Evolutionary conservation across 345 rosid genomes (phyloP), one percentile per base, ranked within the genome.

Genomic region (Luvunga scandens): DNA sequence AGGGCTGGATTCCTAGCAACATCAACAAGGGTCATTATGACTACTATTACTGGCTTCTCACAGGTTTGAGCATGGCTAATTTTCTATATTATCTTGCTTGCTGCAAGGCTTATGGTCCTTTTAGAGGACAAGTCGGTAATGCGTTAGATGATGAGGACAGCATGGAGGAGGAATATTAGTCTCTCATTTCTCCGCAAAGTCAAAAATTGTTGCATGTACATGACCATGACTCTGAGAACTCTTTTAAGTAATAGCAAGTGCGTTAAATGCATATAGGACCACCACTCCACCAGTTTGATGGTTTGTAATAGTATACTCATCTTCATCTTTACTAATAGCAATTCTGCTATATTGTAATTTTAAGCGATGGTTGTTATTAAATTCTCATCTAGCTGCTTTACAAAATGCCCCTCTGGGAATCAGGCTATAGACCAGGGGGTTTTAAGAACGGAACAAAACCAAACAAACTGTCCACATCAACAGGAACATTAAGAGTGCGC

Each of bases 401-500:
- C 34, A 28, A 31, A 27, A 27, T 4, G 18, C 13, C 31, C 55
- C 31, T 13, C 1, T 19, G 55, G 6, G 67, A 48, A 77, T 56
- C 45, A 55, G 71, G 62, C 85, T 88, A 95, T 22, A 95, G 85
- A 71, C 99, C 99, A 24, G 99, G 97, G 72, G 99, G 97, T 81
- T 87, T 93, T 30, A 95, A 69, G 31, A 93, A 78, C 7, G 97
- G 98, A 78, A 69, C 88, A 75, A 81, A 82, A 77, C 86, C 73
- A 34, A 84, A 88, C 30, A 88, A 59, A 14, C 82, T 75, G 3
- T 92, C 97, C n/a, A 92, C 78, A 81, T 95, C 94, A 25, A 93
- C 34, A 22, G 98, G 98, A 67, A 81, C 73, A 25, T 73, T 83
- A 55, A 93, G 88, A 65, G 87, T 84, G 19, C 78, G 85, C 67